Percentiles rank a stretch among this genome's conserved stretches.
Conservation (phyloP, 2,329 filamentous ascomycete species). For the Colletotrichum sidae region DNA sequence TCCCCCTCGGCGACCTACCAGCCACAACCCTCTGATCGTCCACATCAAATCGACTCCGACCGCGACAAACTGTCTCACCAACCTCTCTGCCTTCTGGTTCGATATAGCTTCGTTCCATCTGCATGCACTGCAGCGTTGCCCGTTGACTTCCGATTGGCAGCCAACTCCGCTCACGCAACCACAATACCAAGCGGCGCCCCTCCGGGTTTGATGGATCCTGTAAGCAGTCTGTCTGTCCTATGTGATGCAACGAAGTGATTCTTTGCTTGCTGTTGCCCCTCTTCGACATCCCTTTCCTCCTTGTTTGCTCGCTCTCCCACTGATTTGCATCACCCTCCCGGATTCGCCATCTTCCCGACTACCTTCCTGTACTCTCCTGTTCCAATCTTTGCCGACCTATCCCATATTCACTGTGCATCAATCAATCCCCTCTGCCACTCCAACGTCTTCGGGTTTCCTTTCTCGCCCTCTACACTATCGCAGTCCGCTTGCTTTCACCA, state of each 20-base stretch:
- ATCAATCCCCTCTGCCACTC: too few species aligned
- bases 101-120: conserved; percentile 34
- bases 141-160: conserved; percentile 29
- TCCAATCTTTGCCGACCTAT: too few species aligned
- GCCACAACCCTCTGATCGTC: neutral
- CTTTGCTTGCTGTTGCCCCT: too few species aligned
- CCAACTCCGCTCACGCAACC: neutral
- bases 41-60: neutral
- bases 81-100: conserved; percentile 9
- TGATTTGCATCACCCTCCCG: too few species aligned
- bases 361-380: too few species aligned
- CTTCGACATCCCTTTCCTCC: too few species aligned
- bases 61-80: conserved; percentile 10
- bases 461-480: conserved; percentile 2
- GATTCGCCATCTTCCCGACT: neutral
- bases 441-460: conserved; percentile 2
- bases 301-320: too few species aligned
- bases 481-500: conserved; percentile 25
- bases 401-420: too few species aligned
- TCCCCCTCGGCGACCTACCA: too few species aligned
- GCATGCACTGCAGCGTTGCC: conserved; percentile 25
- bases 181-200: conserved; percentile 6
- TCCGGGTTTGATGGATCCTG: conserved; percentile 30
- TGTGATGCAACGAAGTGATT: neutral
- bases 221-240: conserved; percentile 5